Evolutionary conservation across 208 protist genomes (phyloP), one percentile per base, ranked within the genome.

Genomic region (Borovskyia barvae): DNA sequence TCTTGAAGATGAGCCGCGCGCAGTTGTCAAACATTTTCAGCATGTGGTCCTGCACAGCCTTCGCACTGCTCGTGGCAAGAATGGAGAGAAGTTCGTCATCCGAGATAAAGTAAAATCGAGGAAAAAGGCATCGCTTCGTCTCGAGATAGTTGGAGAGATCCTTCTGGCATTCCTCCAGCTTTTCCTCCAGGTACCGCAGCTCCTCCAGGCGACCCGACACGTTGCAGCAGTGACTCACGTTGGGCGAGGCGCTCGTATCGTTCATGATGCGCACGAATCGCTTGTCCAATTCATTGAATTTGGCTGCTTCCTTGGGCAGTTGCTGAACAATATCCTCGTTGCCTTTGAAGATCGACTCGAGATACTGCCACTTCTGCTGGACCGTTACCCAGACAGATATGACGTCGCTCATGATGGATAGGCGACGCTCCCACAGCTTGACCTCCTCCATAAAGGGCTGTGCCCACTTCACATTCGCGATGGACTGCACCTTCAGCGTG

Each of bases 61-160:
- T 89, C 40, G 96, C 92, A 54, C 97, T 93, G 70, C 88, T 93
- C 11, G 89, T 91, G 57, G 98, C 98, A 6, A 99, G 83, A 67
- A 99, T 98, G 8, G 90, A 98, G 12, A 99, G 89, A 19, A 99
- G 80, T 73, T 99, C 98, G 71, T 99, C 98, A 73, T 99, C 98
- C 7, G 97, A 99, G 57, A 99, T 99, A 77, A 99, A 99, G 83
- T 98, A 99, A 77, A 99, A 99, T 40, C 98, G 76, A n/a, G 98
- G 97, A 74, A 99, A 99, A 14, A 97, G 81, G 39, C 87, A 87
- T 26, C 98, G 88, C 87, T 99, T 99, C 5, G 91, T 89, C 72
- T 99, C 95, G 3, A 99, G 77, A 80, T 99, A 99, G 69, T 99
- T 97, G 11, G 93, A 94, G 26, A 99, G 83, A 57, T 94, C 94